Evolutionary conservation across 257 asterid genomes (phyloP).

Genomic region (Solanum chilense): DNA sequence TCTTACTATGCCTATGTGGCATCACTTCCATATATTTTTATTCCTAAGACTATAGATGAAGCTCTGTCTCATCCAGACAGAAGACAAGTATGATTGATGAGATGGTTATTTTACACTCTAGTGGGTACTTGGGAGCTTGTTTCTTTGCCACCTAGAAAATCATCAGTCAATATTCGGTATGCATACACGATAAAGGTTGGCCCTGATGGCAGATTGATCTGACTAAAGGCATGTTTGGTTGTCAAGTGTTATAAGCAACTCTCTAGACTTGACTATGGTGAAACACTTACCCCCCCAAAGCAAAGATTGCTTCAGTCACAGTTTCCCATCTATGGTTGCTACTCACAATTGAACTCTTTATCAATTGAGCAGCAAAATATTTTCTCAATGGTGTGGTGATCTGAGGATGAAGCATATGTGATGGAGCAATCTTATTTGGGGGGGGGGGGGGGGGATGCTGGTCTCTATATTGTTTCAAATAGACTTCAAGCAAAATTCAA

Average conservation of each 20-base stretch:
- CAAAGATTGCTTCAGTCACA: too few relatives aligned
- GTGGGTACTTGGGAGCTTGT: not conserved
- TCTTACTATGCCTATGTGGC: not conserved
- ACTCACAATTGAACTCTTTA: too few relatives aligned
- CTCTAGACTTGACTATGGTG: not conserved
- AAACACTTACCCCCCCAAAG: not conserved
- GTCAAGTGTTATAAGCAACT: not conserved
- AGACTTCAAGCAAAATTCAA: not conserved
- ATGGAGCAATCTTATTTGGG: not conserved
- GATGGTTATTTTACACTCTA: not conserved
- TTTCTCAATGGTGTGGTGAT: too few relatives aligned
- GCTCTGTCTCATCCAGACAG: not conserved
- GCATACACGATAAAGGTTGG: not conserved
- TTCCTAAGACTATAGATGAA: not conserved
- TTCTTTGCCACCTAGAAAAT: not conserved
- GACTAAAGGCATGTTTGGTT: not conserved
- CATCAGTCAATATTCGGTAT: not conserved
- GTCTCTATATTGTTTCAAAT: not conserved
- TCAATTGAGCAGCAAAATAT: too few relatives aligned
- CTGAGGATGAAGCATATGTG: not conserved
- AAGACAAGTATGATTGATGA: not conserved
- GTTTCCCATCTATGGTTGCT: too few relatives aligned
- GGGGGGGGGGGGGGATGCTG: not conserved
- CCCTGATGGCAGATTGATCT: not conserved
- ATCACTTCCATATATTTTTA: not conserved